Conservation (phyloP, 1,139 yeast species). For the Kodamaea sp. region DNA sequence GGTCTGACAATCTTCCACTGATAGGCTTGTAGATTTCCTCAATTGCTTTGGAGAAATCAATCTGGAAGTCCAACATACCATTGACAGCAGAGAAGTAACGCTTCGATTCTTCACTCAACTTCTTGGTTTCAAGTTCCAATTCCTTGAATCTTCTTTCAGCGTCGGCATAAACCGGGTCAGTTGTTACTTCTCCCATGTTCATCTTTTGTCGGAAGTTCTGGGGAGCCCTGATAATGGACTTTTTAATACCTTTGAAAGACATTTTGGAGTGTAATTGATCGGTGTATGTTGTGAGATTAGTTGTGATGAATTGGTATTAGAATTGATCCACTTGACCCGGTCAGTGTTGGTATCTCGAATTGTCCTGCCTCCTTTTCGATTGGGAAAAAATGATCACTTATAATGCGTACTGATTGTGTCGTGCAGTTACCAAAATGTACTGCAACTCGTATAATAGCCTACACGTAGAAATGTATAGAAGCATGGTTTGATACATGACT, state of each 20-base stretch:
- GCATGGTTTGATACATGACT: no score
- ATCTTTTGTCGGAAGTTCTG: conserved; percentile 75
- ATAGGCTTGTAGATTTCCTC: conserved; percentile 97
- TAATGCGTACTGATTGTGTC: no score
- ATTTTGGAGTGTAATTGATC: conserved; percentile 42
- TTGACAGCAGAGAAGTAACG: conserved; percentile 88
- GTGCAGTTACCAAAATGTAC: no score
- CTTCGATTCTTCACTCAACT: conserved; percentile 85
- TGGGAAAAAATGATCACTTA: conserved; percentile 2
- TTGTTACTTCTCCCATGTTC: conserved; percentile 82
- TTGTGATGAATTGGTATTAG: background rate
- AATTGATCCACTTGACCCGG: background rate
- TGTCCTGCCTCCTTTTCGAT: background rate
- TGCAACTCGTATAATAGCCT: no score
- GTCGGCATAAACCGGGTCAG: conserved; percentile 87
- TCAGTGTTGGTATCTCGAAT: background rate
- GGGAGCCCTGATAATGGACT: conserved; percentile 84
- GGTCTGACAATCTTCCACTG: conserved; percentile 88
- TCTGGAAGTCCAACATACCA: conserved; percentile 90
- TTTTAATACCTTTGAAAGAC: conserved; percentile 94
- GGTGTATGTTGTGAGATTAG: background rate
- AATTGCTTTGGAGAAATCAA: conserved; percentile 89
- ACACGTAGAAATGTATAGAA: no score
- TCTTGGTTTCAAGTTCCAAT: conserved; percentile 84
- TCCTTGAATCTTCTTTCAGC: conserved; percentile 96